Conservation (phyloP, 139 green algal species). For the Haematococcus lacustris region DNA sequence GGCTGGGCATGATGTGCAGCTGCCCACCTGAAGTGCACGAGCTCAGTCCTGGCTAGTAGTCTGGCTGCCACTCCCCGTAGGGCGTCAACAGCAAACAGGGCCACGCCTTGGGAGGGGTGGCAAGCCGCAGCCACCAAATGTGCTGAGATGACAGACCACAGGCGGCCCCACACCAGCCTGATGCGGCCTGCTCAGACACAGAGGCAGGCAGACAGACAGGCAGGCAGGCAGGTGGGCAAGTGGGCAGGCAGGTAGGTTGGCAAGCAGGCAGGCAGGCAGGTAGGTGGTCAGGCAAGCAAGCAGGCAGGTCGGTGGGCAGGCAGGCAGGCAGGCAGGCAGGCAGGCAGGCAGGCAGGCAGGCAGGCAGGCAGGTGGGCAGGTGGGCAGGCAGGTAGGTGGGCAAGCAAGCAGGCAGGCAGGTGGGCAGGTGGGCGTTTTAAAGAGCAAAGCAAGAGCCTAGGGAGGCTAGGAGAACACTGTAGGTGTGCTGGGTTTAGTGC, state of each 20-base stretch:
- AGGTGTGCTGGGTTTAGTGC: too few relatives aligned
- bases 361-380: too few relatives aligned
- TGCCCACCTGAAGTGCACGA: constrained; percentile 76
- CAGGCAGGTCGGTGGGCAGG: too few relatives aligned
- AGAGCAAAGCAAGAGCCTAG: too few relatives aligned
- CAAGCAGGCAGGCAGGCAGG: not conserved
- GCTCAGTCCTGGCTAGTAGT: constrained; percentile 69
- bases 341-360: too few relatives aligned
- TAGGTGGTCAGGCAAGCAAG: not conserved
- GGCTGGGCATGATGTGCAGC: too few relatives aligned
- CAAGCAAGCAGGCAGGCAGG: too few relatives aligned
- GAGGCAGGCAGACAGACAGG: not conserved
- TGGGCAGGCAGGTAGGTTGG: not conserved
- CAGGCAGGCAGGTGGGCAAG: not conserved
- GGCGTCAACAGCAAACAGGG: constrained; percentile 62
- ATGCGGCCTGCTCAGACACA: constrained; percentile 57
- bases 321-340: too few relatives aligned
- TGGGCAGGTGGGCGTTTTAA: too few relatives aligned
- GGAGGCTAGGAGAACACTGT: too few relatives aligned
- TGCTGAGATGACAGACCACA: constrained; percentile 73
- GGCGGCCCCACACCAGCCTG: constrained; percentile 76
- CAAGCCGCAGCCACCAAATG: constrained; percentile 80
- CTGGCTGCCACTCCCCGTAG: constrained; percentile 62
- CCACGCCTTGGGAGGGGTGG: constrained; percentile 34
- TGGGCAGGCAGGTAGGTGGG: too few relatives aligned